phyloP scores from a whole-genome alignment of 352 stramenopile species.

The Globisporangium lucens region DNA sequence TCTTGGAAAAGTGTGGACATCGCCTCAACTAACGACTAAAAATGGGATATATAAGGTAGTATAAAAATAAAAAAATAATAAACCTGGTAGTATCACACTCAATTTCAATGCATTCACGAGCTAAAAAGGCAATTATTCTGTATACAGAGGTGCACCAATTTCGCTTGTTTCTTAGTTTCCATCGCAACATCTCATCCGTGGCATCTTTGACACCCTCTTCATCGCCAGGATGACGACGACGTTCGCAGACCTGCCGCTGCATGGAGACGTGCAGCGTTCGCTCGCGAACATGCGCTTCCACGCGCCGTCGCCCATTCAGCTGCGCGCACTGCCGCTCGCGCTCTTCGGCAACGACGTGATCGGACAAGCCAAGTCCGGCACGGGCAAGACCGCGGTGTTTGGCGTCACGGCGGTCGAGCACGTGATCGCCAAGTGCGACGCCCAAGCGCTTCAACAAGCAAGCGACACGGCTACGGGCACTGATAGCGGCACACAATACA shows the following conservation, averaged over 20 bases:
- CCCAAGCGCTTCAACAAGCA: slow-evolving; percentile 8
- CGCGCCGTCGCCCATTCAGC: slow-evolving; percentile 64
- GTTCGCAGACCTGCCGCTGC: slow-evolving; percentile 65
- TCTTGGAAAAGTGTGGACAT: not conserved
- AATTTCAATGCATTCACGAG: not conserved
- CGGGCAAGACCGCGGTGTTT: slow-evolving; percentile 81
- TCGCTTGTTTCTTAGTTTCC: not conserved
- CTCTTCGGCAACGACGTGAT: slow-evolving; percentile 82
- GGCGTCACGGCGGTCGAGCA: slow-evolving; percentile 63
- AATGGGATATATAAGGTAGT: not conserved
- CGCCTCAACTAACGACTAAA: not conserved
- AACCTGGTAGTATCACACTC: not conserved
- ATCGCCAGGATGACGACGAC: slow-evolving; percentile 20
- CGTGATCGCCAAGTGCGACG: slow-evolving; percentile 31
- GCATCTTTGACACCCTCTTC: not conserved
- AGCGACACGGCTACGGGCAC: not conserved
- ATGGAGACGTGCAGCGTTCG: slow-evolving; percentile 42
- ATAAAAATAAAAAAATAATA: not conserved
- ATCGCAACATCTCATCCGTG: no score
- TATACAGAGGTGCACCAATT: not conserved
- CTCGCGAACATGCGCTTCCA: slow-evolving; percentile 55
- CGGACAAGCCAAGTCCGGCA: slow-evolving; percentile 80
- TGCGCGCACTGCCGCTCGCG: slow-evolving; percentile 60
- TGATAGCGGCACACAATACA: not conserved
- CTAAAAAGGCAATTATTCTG: not conserved